Percentiles rank a stretch among this genome's conserved stretches.
Evolutionary conservation across 768 basidiomycete genomes (phyloP).

Genomic region (Amanita thiersii): DNA sequence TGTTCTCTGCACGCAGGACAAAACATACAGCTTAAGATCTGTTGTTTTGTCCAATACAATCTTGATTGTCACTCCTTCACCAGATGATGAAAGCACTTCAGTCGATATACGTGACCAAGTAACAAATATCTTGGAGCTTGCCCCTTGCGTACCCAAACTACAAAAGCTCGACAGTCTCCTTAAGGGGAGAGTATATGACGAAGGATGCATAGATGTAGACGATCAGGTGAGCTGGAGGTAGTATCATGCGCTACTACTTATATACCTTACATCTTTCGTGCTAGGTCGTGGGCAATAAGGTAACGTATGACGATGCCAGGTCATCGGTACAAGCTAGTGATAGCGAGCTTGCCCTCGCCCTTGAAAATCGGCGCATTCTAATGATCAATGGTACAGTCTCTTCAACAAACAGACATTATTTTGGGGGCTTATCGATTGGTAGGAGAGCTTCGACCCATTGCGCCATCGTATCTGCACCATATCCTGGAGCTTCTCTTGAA

Average conservation of each 20-base stretch:
- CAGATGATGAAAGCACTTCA: conserved; percentile 18
- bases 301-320: conserved; percentile 57
- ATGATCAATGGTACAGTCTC: conserved; percentile 50
- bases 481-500: conserved; percentile 74
- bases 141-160: conserved; percentile 68
- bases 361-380: conserved; percentile 66
- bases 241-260: not conserved
- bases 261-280: not conserved
- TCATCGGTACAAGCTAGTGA: conserved; percentile 78
- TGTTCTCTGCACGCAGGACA: conserved; percentile 75
- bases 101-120: conserved; percentile 64
- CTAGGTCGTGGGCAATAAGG: conserved; percentile 6
- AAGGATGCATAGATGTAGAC: conserved; percentile 31
- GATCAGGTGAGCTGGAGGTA: conserved; percentile 3
- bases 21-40: conserved; percentile 78
- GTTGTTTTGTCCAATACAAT: conserved; percentile 87
- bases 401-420: not conserved
- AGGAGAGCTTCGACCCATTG: conserved; percentile 73
- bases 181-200: conserved; percentile 63
- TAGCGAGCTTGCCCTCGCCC: conserved; percentile 53
- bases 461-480: conserved; percentile 53
- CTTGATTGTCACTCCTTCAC: conserved; percentile 55
- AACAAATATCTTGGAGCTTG: conserved; percentile 78
- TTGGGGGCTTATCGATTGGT: conserved; percentile 1
- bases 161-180: conserved; percentile 57